These are phyloP conservation scores for Alternaria novae-zelandiae DNA, from an alignment of 2,329 filamentous ascomycete species.

Conservation along the genomic window DNA sequence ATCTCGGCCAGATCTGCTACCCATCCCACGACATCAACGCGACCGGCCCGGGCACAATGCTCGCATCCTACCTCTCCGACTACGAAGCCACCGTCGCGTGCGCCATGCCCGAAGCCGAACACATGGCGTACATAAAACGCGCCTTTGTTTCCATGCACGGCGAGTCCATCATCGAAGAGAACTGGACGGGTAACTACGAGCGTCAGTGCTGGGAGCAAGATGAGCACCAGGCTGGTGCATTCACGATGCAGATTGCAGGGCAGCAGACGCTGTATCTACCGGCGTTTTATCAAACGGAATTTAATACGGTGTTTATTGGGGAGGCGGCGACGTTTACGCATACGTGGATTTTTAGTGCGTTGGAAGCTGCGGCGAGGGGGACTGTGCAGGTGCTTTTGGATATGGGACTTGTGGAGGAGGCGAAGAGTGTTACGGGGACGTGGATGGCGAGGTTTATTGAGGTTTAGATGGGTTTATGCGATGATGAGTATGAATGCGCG, in stretches of 20 bases:
- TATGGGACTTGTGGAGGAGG: slow-evolving; percentile 70
- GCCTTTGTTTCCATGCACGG: slow-evolving; percentile 72
- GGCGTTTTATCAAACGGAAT: slow-evolving; percentile 71
- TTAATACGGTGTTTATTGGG: slow-evolving; percentile 66
- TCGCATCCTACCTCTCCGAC: slow-evolving; percentile 38
- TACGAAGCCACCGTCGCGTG: not conserved
- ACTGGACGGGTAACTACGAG: slow-evolving; percentile 69
- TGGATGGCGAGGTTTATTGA: slow-evolving; percentile 71
- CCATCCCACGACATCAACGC: slow-evolving; percentile 52
- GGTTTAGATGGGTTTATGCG: not conserved
- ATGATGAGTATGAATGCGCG: too few species aligned
- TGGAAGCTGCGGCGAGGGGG: slow-evolving; percentile 68
- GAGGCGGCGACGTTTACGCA: slow-evolving; percentile 67
- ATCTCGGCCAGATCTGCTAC: slow-evolving; percentile 67
- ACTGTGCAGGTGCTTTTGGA: slow-evolving; percentile 66
- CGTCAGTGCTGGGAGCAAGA: slow-evolving; percentile 69
- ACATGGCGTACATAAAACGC: slow-evolving; percentile 66
- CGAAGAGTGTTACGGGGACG: slow-evolving; percentile 64
- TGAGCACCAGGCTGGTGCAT: slow-evolving; percentile 64
- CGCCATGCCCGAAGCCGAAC: slow-evolving; percentile 30
- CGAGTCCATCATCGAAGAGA: slow-evolving; percentile 55
- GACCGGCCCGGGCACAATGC: slow-evolving; percentile 63
- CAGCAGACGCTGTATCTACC: slow-evolving; percentile 72
- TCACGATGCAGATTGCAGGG: slow-evolving; percentile 64
- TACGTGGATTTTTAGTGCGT: slow-evolving; percentile 68